These are phyloP conservation scores for Pseudogymnoascus sp. DNA, from an alignment of 2,329 filamentous ascomycete species.

Conservation along the genomic window DNA sequence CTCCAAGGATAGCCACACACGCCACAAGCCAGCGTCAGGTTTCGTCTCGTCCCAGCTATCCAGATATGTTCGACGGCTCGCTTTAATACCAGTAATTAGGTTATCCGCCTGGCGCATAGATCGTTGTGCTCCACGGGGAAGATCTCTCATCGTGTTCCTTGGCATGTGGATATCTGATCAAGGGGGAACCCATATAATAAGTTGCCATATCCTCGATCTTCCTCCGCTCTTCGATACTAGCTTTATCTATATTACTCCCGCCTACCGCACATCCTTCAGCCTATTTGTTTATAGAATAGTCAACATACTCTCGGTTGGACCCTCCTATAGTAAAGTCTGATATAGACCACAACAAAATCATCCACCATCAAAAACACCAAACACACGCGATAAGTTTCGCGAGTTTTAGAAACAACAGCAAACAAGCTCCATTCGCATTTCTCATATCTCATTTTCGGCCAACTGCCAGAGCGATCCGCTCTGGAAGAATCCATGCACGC, in stretches of 20 bases:
- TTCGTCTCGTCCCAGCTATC: not conserved
- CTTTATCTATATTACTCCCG: slow-evolving; percentile 1
- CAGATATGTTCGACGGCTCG: not conserved
- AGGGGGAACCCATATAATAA: slow-evolving; percentile 12
- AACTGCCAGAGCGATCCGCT: slow-evolving; percentile 67
- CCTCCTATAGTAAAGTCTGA: slow-evolving; percentile 26
- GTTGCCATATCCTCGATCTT: slow-evolving; percentile 10
- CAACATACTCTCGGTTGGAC: slow-evolving; percentile 13
- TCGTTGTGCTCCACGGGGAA: slow-evolving; percentile 1
- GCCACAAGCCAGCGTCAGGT: not conserved
- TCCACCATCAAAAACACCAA: slow-evolving; percentile 26
- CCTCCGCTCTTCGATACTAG: slow-evolving; percentile 6
- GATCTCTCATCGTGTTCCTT: not conserved
- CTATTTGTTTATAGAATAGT: not conserved
- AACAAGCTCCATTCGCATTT: slow-evolving; percentile 23
- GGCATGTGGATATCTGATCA: slow-evolving; percentile 4
- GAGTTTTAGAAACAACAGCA: slow-evolving; percentile 24
- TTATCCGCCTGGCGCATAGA: slow-evolving; percentile 8
- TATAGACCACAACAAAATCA: slow-evolving; percentile 26
- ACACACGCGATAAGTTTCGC: slow-evolving; percentile 22
- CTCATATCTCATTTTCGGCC: slow-evolving; percentile 50
- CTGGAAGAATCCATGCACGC: slow-evolving; percentile 68
- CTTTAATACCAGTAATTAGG: slow-evolving; percentile 10
- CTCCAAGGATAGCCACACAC: slow-evolving; percentile 6
- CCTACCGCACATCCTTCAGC: not conserved